Evolutionary conservation across 345 rosid genomes (phyloP).

Genomic region (Sapria himalayana): DNA sequence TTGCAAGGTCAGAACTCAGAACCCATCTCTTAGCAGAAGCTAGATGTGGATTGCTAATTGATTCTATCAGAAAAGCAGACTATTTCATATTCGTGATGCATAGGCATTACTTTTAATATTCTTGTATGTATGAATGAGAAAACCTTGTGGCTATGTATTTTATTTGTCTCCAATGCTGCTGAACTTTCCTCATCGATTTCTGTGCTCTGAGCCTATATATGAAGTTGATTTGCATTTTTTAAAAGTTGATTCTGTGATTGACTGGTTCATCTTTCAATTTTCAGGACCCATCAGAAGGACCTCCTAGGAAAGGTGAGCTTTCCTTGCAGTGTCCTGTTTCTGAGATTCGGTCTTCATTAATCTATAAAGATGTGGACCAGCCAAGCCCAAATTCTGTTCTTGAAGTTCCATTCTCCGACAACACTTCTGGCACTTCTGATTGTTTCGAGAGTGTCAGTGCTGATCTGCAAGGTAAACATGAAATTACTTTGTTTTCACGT

Average conservation of each 20-base stretch:
- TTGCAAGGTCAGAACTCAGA: no score
- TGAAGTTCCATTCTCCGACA: conserved; percentile 64
- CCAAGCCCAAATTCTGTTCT: conserved; percentile 91
- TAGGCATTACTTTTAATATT: background rate
- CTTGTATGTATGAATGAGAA: background rate
- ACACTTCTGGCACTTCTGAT: conserved; percentile 61
- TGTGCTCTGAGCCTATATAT: background rate
- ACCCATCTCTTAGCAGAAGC: no score
- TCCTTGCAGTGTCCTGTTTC: conserved; percentile 18
- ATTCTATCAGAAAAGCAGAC: no score
- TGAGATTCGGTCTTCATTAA: conserved; percentile 28
- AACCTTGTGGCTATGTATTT: no score
- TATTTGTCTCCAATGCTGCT: no score
- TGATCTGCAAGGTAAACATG: conserved; percentile 65
- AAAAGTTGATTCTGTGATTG: background rate
- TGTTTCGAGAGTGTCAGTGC: conserved; percentile 88
- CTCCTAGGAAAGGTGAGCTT: conserved; percentile 15
- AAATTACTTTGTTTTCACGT: background rate
- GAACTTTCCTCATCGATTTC: no score
- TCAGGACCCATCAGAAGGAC: conserved; percentile 31
- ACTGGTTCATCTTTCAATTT: conserved; percentile 7
- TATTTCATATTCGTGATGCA: no score
- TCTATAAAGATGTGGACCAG: conserved; percentile 65
- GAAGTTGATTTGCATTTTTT: background rate
- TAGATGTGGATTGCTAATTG: no score